These are phyloP conservation scores for Darksidea phi DNA, from an alignment of 495 filamentous ascomycete species.

Conservation along the genomic window DNA sequence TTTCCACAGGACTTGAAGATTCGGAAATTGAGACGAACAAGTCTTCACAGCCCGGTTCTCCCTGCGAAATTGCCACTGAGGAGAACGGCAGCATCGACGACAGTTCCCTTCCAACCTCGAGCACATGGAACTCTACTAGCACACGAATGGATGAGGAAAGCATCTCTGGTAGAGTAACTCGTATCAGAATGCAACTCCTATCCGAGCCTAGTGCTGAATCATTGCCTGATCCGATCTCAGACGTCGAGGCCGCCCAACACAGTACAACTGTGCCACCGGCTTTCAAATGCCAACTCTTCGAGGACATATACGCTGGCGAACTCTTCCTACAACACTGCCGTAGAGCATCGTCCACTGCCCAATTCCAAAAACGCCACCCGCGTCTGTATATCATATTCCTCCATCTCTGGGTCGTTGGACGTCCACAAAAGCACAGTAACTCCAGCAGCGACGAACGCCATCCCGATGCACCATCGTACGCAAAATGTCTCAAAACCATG, in stretches of 20 bases:
- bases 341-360: background rate
- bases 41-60: no score
- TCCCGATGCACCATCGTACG: background rate
- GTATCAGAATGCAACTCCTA: background rate
- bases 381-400: background rate
- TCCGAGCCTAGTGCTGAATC: background rate
- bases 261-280: background rate
- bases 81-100: background rate
- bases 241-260: background rate
- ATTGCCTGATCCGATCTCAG: background rate
- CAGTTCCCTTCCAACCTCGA: background rate
- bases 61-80: no score
- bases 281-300: background rate
- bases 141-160: background rate
- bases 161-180: background rate
- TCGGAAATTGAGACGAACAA: no score
- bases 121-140: no score
- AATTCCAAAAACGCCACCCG: background rate
- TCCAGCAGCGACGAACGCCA: no score
- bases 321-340: slow-evolving; percentile 6
- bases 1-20: no score
- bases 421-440: background rate
- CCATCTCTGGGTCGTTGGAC: no score
- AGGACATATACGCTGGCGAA: background rate
- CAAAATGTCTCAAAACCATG: slow-evolving; percentile 4